Evolutionary conservation across 345 rosid genomes (phyloP).

Genomic region (Theobroma cacao): DNA sequence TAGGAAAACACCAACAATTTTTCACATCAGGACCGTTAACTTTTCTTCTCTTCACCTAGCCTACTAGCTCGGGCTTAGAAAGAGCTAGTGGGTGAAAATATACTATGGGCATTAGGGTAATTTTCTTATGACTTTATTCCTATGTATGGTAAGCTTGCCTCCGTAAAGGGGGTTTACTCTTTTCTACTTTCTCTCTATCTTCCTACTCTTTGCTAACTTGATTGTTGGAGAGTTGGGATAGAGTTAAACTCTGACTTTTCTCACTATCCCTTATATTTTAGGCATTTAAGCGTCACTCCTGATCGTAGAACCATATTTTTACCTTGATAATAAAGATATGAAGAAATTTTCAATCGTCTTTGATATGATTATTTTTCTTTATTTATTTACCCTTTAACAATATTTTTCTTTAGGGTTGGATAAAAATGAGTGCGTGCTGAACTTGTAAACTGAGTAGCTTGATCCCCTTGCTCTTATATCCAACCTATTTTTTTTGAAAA

Average conservation of each 20-base stretch:
- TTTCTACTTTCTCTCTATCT: neutral
- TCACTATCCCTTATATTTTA: neutral
- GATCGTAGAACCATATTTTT: neutral
- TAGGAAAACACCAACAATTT: neutral
- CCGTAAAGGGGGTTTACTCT: neutral
- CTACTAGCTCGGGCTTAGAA: neutral
- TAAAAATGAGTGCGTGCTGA: neutral
- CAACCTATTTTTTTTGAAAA: neutral
- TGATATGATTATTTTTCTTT: neutral
- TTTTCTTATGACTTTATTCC: neutral
- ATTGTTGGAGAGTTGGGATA: neutral
- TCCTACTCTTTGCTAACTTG: neutral
- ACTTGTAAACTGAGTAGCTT: neutral
- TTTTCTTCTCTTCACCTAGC: neutral
- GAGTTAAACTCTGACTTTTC: neutral
- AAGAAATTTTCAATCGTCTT: neutral
- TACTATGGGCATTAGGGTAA: neutral
- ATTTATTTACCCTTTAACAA: neutral
- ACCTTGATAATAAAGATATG: neutral
- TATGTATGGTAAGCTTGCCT: neutral
- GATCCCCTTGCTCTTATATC: neutral
- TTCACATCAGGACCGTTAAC: no score
- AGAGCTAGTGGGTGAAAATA: no score
- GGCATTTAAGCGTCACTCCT: neutral
- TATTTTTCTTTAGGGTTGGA: neutral